A percentile compares a stretch with the other conserved stretches of the same genome.
phyloP scores from a whole-genome alignment of 2,329 filamentous ascomycete species.

The Cryphonectria carpinicola region DNA sequence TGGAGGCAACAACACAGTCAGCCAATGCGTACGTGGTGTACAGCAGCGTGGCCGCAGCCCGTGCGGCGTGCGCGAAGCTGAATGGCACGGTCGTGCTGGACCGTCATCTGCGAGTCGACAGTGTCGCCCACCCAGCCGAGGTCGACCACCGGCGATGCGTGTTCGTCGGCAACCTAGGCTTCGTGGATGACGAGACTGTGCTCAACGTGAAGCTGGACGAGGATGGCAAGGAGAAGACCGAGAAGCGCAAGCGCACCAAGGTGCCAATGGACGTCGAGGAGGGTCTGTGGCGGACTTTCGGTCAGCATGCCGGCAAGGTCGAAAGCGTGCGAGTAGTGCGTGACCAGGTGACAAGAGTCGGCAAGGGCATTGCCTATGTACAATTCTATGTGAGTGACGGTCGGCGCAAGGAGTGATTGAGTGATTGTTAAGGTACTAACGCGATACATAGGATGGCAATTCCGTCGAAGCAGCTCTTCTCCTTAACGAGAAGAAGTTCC shows the following conservation, averaged over 20 bases:
- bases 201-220: constrained; percentile 67
- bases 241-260: constrained; percentile 69
- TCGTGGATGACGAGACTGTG: constrained; percentile 88
- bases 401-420: constrained; percentile 1
- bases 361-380: constrained; percentile 97
- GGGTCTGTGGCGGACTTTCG: constrained; percentile 84
- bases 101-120: constrained; percentile 88
- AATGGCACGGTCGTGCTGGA: constrained; percentile 86
- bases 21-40: constrained; percentile 96
- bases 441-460: constrained; percentile 67
- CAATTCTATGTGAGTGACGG: constrained; percentile 73
- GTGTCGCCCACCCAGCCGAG: constrained; percentile 81
- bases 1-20: constrained; percentile 88
- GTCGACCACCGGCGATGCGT: constrained; percentile 88
- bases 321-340: constrained; percentile 93
- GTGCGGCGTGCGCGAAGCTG: constrained; percentile 73
- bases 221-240: constrained; percentile 65
- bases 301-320: constrained; percentile 73
- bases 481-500: constrained; percentile 88
- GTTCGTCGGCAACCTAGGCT: constrained; percentile 94
- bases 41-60: constrained; percentile 72
- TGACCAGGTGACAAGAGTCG: constrained; percentile 86
- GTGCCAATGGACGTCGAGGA: constrained; percentile 87
- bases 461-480: constrained; percentile 89
- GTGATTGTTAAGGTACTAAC: background rate